These are phyloP conservation scores for Drechslerella dactyloides DNA, from an alignment of 2,329 filamentous ascomycete genomes.

Conservation along the genomic window DNA sequence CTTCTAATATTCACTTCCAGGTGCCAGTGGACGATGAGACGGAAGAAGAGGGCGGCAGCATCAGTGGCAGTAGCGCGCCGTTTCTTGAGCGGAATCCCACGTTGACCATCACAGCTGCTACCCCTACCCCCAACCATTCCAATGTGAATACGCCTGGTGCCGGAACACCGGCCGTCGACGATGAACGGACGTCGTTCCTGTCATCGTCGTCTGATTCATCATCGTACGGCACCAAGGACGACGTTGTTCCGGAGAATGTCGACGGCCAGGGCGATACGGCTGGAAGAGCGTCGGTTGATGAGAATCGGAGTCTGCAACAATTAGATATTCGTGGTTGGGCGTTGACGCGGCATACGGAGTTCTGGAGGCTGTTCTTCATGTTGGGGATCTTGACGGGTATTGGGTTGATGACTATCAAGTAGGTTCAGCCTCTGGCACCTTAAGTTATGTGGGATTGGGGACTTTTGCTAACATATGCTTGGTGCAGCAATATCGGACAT, in stretches of 20 bases:
- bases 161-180: slow-evolving; percentile 55
- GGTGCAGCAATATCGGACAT: slow-evolving; percentile 78
- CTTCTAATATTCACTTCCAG: slow-evolving; percentile 36
- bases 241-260: slow-evolving; percentile 62
- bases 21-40: slow-evolving; percentile 35
- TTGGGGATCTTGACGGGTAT: slow-evolving; percentile 92
- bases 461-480: slow-evolving; percentile 55
- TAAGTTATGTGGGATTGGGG: neutral
- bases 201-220: slow-evolving; percentile 65
- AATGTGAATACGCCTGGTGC: slow-evolving; percentile 39
- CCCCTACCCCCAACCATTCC: slow-evolving; percentile 45
- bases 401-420: slow-evolving; percentile 99
- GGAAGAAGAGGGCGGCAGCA: slow-evolving; percentile 35
- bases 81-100: slow-evolving; percentile 30
- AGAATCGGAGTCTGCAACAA: slow-evolving; percentile 23
- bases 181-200: slow-evolving; percentile 83
- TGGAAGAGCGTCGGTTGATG: slow-evolving; percentile 48
- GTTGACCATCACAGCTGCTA: slow-evolving; percentile 45
- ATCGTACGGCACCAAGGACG: slow-evolving; percentile 55
- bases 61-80: slow-evolving; percentile 19
- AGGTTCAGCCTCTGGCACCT: slow-evolving; percentile 58
- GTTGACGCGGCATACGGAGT: slow-evolving; percentile 74
- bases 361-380: slow-evolving; percentile 88
- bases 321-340: slow-evolving; percentile 87
- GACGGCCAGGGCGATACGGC: slow-evolving; percentile 59